Evolutionary conservation across 306 rosid species (phyloP), one percentile per base, ranked within the genome.

Genomic region (Erythrophleum fordii): DNA sequence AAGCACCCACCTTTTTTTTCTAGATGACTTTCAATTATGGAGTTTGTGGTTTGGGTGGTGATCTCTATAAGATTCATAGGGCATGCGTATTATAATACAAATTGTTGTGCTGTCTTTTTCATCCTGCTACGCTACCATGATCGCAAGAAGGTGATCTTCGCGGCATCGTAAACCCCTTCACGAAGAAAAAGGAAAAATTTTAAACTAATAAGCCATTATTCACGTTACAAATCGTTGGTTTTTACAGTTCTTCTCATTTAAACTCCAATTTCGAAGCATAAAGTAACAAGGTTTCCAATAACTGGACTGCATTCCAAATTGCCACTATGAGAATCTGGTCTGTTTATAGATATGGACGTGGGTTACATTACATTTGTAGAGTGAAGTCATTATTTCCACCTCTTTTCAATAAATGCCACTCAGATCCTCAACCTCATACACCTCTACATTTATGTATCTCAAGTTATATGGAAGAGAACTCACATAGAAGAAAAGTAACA

Each of bases 41-140:
- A 82, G 69, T 76, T 83, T 76, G 81, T 26, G 84, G 77, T n/a
- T n/a, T 18, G 56, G 29, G 31, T 58, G n/a, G 25, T 59, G 18
- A 20, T 56, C 62, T 37, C 35, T 37, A 28, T 67, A 41, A 48
- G 75, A 46, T 78, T 56, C 83, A 41, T 73, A 44, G 73, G n/a
- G 85, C 79, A 65, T 69, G 82, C 68, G 3, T 76, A 82, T 83
- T 75, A 42, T 22, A 77, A 84, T 81, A 68, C 12, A 22, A 76
- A 77, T 77, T 22, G 2, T 35, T 81, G 51, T 39, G 69, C 75
- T 53, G 87, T 90, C 97, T n/a, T 69, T 83, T 86, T 84, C 92
- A 52, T 84, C 82, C 86, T 85, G 53, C 90, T 70, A 53, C 78
- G 53, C 59, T 39, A 13, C 79, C 29, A 67, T 76, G 45, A 76